These are phyloP conservation scores for Poa annua DNA, from an alignment of 176 grass and related monocot genomes.

Conservation along the genomic window DNA sequence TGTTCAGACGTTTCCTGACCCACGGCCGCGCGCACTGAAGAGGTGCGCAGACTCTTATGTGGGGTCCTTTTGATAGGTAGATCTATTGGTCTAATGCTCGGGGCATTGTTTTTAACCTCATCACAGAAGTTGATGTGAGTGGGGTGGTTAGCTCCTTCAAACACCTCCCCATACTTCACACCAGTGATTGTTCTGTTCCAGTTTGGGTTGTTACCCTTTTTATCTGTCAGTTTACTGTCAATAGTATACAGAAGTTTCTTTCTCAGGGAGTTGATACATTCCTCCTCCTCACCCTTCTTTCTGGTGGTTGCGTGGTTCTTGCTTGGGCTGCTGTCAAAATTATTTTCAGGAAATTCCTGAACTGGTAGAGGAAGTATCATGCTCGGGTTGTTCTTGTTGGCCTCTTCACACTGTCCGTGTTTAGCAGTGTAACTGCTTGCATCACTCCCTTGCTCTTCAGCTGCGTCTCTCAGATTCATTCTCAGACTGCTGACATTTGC, in stretches of 20 bases:
- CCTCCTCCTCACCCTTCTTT: background rate
- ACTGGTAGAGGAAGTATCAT: constrained; percentile 16
- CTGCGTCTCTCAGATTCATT: background rate
- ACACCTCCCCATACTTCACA: background rate
- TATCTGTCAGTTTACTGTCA: constrained; percentile 10
- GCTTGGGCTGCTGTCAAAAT: background rate
- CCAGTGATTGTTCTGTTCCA: constrained; percentile 13
- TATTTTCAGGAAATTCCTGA: constrained; percentile 2
- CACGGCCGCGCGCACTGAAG: too few relatives aligned
- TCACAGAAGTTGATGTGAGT: background rate
- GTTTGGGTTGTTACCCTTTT: background rate
- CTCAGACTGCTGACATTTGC: background rate
- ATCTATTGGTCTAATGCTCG: background rate
- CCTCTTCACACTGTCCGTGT: constrained; percentile 19
- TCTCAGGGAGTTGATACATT: constrained; percentile 5
- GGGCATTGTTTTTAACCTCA: background rate
- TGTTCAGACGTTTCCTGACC: too few relatives aligned
- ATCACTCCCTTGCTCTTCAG: constrained; percentile 21
- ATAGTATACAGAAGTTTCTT: background rate
- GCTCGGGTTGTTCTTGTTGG: constrained; percentile 3
- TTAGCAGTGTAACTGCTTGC: constrained; percentile 5
- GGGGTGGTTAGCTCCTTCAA: constrained; percentile 2
- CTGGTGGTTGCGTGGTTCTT: background rate
- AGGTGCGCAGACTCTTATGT: background rate
- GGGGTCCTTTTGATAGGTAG: constrained; percentile 48